Evolutionary conservation across 441 rosid species (phyloP), one percentile per base, ranked within the genome.

Genomic region (Theobroma grandiflorum): DNA sequence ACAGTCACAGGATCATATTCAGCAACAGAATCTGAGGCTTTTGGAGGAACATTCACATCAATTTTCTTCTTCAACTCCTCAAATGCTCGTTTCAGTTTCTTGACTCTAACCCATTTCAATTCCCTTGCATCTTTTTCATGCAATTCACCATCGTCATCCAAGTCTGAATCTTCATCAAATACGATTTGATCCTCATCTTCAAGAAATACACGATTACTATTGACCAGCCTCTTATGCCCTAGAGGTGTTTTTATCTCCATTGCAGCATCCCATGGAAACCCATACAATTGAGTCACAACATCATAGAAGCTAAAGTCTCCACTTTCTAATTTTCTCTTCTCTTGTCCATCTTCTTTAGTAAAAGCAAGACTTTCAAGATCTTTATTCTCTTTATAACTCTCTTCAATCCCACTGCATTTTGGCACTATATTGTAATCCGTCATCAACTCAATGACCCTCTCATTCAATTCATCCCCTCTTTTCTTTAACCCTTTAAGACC

Each of bases 81-180:
- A 18, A 53, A 53, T 2, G 0, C 6, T 9, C 0, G 3, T 53
- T 53, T 18, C 59, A 16, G 59, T 18, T 18, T 53, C 5, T 18
- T 18, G 3, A 53, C 22, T 8, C 8, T 53, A 53, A 18, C 3
- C 22, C 59, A 53, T 16, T 0, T 53, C 22, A 2, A 0, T 53
- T 16, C 20, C 22, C 2, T 0, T 18, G 22, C 22, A 5, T 2
- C 0, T 5, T 53, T 2, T 2, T 18, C 0, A 9, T 0, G 0
- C 0, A 5, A 4, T 53, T 16, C 22, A 53, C 2, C 9, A 53
- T 18, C 20, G 6, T 15, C 55, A 15, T 50, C 18, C 2, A 26
- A 26, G 31, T 26, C 31, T 26, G 18, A 15, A 50, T 50, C 4
- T 50, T 50, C 55, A 50, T 50, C 5, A 50, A 50, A 4, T 5